Base-by-base conservation (phyloP, 2,329 filamentous ascomycete genomes). In the Akanthomyces lecanii region DNA sequence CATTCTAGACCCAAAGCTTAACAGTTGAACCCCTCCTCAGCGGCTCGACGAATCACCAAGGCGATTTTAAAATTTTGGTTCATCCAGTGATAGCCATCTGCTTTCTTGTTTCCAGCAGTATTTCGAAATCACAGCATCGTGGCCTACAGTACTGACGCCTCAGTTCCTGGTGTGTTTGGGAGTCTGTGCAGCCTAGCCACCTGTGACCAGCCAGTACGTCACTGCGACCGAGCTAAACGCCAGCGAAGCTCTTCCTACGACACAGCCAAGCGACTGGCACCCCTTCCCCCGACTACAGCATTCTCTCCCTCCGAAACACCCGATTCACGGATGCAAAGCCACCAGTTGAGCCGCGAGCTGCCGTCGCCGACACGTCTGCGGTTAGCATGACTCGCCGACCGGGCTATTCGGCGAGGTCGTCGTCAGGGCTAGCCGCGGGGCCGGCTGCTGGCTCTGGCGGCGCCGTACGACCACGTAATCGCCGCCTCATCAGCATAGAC, bases 381-480 rank as follows among this genome's bases (percentile, higher is more conserved):
- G 70, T 68, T 69, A 75, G 67, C 70, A 77, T 77, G 75, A 74
- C 71, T 69, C 74, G 67, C 69, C 66, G 61, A 54, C 44, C 55
- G 12, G 61, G 56, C 52, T 51, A 65, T 68, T 66, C 69, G 67
- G 66, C 65, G 68, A 73, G 65, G 67, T 70, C 73, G 65, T 73
- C 74, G 65, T 73, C 75, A 67, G 75, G 78, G 71, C 76, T 79
- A 63, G 80, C 82, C 61, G 82, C 81, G 48, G 76, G 77, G 54
- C 70, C 80, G 61, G 74, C 76, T 58, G 73, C 79, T 48, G 71
- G 77, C 66, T 75, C 77, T 47, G 66, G 71, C 77, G 65, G 76
- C 63, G 73, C 75, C 30, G 68, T 79, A 62, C 81, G 82, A 30
- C 79, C 82, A 61, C 81, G 83, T 64, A 83, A 82, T 66, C 79